A percentile compares a stretch with the other conserved stretches of the same genome.
phyloP scores from a whole-genome alignment of 306 rosid species.

The Ziziphus jujuba region DNA sequence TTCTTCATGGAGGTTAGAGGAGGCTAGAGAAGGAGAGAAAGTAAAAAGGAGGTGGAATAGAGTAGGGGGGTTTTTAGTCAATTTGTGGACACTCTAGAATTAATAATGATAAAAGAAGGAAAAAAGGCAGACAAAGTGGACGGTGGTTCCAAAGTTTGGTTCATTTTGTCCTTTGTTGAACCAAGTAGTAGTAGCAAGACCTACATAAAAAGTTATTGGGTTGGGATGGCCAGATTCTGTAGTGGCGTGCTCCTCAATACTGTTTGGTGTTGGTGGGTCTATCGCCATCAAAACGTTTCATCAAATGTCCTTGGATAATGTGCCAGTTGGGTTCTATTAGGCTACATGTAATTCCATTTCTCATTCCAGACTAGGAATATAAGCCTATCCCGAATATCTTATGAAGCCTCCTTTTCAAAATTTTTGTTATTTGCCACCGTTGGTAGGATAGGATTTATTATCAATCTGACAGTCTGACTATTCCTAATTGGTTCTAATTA shows the following conservation, averaged over 20 bases:
- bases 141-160: constrained; percentile 26
- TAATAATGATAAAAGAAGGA: neutral
- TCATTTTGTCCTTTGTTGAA: constrained; percentile 9
- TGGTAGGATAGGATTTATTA: no score
- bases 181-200: neutral
- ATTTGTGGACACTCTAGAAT: neutral
- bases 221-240: constrained; percentile 4
- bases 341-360: neutral
- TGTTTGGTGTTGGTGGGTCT: constrained; percentile 1
- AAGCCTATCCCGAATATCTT: neutral
- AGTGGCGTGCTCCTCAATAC: constrained; percentile 31
- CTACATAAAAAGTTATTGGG: neutral
- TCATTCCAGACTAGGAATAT: neutral
- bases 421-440: no score
- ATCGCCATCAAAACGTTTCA: constrained; percentile 7
- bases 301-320: neutral
- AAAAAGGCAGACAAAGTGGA: constrained; percentile 23
- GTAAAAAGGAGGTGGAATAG: neutral
- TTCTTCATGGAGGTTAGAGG: no score
- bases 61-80: neutral
- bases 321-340: constrained; percentile 9
- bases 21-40: neutral
- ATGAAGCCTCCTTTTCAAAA: no score
- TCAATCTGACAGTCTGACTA: no score
- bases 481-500: no score